Percentiles rank a stretch among this genome's conserved stretches.
These are phyloP conservation scores for Aspergillus conjunctus DNA, from an alignment of 495 filamentous ascomycete species.

Conservation along the genomic window DNA sequence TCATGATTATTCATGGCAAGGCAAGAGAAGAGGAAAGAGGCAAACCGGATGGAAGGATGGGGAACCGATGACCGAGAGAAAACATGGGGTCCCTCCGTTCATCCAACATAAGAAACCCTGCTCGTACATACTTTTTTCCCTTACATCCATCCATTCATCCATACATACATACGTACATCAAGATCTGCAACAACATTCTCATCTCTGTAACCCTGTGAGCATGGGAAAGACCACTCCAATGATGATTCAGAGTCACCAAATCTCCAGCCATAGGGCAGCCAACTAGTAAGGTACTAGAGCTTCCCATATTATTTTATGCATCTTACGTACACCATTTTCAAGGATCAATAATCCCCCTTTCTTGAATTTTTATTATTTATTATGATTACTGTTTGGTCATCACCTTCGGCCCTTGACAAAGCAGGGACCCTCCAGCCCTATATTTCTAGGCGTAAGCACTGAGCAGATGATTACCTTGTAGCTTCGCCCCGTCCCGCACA, in stretches of 20 bases:
- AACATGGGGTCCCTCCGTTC: not conserved
- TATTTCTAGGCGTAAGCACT: conserved; percentile 13
- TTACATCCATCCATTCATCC: no score
- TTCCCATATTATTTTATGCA: not conserved
- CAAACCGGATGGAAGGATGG: not conserved
- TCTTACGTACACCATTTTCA: not conserved
- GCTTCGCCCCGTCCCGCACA: not conserved
- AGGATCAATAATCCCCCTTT: not conserved
- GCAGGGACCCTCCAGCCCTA: conserved; percentile 14
- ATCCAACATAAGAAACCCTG: no score
- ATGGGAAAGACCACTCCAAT: no score
- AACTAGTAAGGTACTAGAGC: not conserved
- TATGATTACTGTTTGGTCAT: not conserved
- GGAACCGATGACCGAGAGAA: not conserved
- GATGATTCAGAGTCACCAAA: no score
- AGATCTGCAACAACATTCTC: not conserved
- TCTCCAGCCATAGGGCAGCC: no score
- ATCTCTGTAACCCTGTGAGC: not conserved
- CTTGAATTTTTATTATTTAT: not conserved
- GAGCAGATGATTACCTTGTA: not conserved
- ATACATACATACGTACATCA: no score
- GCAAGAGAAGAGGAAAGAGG: not conserved
- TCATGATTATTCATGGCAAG: not conserved
- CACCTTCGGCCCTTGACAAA: no score
- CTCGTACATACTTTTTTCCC: no score